Percentiles rank a stretch among this genome's conserved stretches.
Evolutionary conservation across 352 stramenopile species (phyloP).

Genomic region (Phytopythium vexans): DNA sequence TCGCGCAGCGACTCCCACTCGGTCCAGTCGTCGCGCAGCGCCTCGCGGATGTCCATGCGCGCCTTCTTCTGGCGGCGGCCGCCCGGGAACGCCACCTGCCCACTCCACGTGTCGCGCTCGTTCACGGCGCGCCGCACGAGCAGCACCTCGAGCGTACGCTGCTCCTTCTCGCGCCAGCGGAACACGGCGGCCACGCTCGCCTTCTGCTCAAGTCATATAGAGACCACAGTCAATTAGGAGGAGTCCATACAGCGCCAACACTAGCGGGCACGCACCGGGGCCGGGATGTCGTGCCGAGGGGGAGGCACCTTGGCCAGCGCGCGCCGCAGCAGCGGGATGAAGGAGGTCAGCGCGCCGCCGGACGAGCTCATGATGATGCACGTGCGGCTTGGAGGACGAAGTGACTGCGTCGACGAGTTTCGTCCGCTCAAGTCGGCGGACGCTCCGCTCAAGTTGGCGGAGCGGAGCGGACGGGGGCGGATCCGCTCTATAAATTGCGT

Average conservation of each 20-base stretch:
- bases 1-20: conserved; percentile 68
- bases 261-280: conserved; percentile 23
- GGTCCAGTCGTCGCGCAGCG: conserved; percentile 29
- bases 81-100: conserved; percentile 78
- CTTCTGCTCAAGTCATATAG: conserved; percentile 21
- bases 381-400: neutral
- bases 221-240: neutral
- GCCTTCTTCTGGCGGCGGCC: conserved; percentile 64
- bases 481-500: neutral
- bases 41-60: conserved; percentile 26
- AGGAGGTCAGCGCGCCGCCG: conserved; percentile 27
- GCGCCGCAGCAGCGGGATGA: conserved; percentile 56
- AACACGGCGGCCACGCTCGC: conserved; percentile 81
- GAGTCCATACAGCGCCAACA: neutral
- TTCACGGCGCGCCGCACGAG: conserved; percentile 77
- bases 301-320: conserved; percentile 38
- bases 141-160: conserved; percentile 63
- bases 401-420: neutral
- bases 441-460: neutral
- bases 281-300: conserved; percentile 18
- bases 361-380: conserved; percentile 12
- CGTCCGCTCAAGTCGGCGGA: conserved; percentile 2
- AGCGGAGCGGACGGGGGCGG: neutral
- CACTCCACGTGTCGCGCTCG: conserved; percentile 75
- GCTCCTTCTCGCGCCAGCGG: conserved; percentile 68